A percentile compares a stretch with the other conserved stretches of the same genome.
Conservation (phyloP, 345 rosid genomes). For the Litchi chinensis region DNA sequence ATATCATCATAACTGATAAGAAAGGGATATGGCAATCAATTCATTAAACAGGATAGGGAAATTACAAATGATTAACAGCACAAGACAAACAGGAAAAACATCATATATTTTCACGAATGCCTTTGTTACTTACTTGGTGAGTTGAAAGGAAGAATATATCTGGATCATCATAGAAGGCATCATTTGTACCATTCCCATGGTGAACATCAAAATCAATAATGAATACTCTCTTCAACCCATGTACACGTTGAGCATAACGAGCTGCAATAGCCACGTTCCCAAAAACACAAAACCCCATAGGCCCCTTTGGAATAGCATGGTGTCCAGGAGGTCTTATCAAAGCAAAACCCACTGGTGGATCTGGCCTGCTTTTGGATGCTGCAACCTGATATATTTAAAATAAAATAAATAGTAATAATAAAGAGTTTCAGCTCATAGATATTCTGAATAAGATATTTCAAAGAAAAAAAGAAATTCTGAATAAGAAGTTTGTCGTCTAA, state of each 20-base stretch:
- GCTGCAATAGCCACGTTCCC: slow-evolving; percentile 95
- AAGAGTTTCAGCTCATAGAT: background rate
- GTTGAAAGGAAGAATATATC: slow-evolving; percentile 91
- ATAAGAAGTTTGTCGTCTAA: slow-evolving; percentile 5
- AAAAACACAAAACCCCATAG: slow-evolving; percentile 96
- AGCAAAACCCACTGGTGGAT: slow-evolving; percentile 84
- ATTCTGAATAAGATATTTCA: no score
- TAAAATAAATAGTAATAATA: background rate
- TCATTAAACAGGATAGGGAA: background rate
- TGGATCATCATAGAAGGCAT: slow-evolving; percentile 85
- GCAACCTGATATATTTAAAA: slow-evolving; percentile 48
- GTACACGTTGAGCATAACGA: slow-evolving; percentile 76
- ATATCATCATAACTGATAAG: background rate
- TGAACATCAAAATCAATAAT: slow-evolving; percentile 96
- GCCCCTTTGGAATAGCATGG: slow-evolving; percentile 92
- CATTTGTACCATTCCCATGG: slow-evolving; percentile 95
- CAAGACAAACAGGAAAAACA: background rate
- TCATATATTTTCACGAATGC: background rate
- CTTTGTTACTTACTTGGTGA: slow-evolving; percentile 64
- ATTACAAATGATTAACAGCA: slow-evolving; percentile 1
- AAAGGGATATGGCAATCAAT: background rate
- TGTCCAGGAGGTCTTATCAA: slow-evolving; percentile 96
- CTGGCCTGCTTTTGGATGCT: slow-evolving; percentile 54
- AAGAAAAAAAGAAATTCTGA: background rate
- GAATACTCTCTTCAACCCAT: slow-evolving; percentile 70